Base-by-base conservation (phyloP, 441 rosid species). In the Cnidoscolus chayamansa region DNA sequence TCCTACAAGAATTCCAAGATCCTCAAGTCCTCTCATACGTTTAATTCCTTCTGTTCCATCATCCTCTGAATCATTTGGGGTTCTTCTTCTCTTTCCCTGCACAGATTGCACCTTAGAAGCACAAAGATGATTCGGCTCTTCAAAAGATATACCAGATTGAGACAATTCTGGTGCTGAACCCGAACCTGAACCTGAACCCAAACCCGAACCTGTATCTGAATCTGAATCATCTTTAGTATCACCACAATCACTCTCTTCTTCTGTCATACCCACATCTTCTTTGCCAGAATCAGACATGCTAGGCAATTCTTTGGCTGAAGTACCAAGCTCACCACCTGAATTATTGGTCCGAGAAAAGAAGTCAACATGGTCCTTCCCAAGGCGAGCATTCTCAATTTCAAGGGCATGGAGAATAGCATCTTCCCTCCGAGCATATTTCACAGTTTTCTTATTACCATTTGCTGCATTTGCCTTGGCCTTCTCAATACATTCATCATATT, bases 1-100 rank as follows among this genome's bases (percentile, higher is more conserved):
- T 62, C 85, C 86, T 72, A 82, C 75, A 74, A 83, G 83, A 81
- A 81, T 84, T 76, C 91, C 98, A 65, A 93, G 85, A 84, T 96
- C 98, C 84, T 85, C 94, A 72, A 91, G 97, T 65, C 99, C 99
- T 87, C 93, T 91, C 99, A 96, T 96, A 0, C 99, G 91, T 88
- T 91, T 93, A 74, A 77, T 86, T 72, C 97, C 91, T 84, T 87
- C 98, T 63, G 84, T 87, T 65, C 99, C 99, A 84, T 95, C 99
- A 81, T 95, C 99, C 84, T 91, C 98, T 0, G 97, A 96, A 81
- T 93, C 98, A 80, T 93, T 93, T 16, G 97, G 97, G 20, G 97
- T 93, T 83, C 85, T 88, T 80, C 97, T 90, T 76, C 95, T 89
- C 89, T 84, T 89, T 71, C 75, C 87, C 57, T 65, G 83, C 63